Percentiles rank a stretch among this genome's conserved stretches.
These are phyloP conservation scores for Neurospora sp. DNA, from an alignment of 495 filamentous ascomycete genomes.

Conservation along the genomic window DNA sequence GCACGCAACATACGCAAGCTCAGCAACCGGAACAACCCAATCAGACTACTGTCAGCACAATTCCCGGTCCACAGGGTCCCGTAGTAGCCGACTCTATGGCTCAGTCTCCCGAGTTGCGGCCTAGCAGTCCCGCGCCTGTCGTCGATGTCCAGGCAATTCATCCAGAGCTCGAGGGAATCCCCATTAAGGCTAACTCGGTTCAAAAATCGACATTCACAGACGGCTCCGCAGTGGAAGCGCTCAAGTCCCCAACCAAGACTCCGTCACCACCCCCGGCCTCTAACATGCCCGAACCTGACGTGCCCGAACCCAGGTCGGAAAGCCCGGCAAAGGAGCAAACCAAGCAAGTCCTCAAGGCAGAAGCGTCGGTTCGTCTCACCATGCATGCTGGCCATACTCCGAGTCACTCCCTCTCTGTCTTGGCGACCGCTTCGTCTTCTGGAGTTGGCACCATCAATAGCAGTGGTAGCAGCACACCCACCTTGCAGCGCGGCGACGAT, in stretches of 20 bases:
- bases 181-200: constrained; percentile 28
- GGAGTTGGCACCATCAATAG: constrained; percentile 25
- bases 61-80: background rate
- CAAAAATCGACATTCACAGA: constrained; percentile 35
- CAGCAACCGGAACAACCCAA: background rate
- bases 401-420: constrained; percentile 33
- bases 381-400: constrained; percentile 43
- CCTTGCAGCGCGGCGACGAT: constrained; percentile 13
- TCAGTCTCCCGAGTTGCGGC: constrained; percentile 9
- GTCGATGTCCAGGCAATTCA: constrained; percentile 37
- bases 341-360: constrained; percentile 29
- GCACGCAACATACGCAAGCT: background rate
- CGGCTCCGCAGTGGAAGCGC: constrained; percentile 9
- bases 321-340: constrained; percentile 22
- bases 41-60: background rate
- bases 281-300: constrained; percentile 1
- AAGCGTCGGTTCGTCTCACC: constrained; percentile 30
- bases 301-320: constrained; percentile 8
- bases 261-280: constrained; percentile 12
- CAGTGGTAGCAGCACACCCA: constrained; percentile 32
- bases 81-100: constrained; percentile 7
- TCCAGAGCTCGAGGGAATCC: constrained; percentile 36
- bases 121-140: constrained; percentile 17
- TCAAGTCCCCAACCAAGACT: constrained; percentile 13
- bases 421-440: constrained; percentile 28